phyloP scores from a whole-genome alignment of 495 filamentous ascomycete species.

The Poronia punctata region DNA sequence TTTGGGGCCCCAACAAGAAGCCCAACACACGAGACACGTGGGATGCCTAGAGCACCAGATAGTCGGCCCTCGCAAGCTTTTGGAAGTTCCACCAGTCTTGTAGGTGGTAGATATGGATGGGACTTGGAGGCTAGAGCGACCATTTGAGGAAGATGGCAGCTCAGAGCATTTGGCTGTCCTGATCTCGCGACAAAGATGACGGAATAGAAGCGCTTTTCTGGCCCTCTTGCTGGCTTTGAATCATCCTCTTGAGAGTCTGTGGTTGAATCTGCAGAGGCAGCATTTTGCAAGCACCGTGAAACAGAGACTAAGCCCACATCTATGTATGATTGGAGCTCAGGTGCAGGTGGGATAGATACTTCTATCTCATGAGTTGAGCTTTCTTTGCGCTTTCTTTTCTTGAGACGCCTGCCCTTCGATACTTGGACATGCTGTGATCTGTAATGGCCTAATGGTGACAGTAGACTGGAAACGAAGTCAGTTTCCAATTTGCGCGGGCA shows the following conservation, averaged over 20 bases:
- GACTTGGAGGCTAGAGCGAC: slow-evolving; percentile 43
- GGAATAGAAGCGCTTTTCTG: slow-evolving; percentile 24
- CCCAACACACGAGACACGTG: slow-evolving; percentile 53
- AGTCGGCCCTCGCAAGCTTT: slow-evolving; percentile 45
- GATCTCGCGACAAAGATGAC: slow-evolving; percentile 49
- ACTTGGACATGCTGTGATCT: slow-evolving; percentile 36
- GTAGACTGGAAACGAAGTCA: slow-evolving; percentile 33
- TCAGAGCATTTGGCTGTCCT: slow-evolving; percentile 41
- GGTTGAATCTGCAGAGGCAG: slow-evolving; percentile 17
- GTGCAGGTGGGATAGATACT: slow-evolving; percentile 26
- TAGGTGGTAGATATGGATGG: slow-evolving; percentile 28
- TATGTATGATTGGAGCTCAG: slow-evolving; percentile 44
- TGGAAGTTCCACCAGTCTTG: slow-evolving; percentile 49
- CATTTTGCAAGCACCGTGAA: slow-evolving; percentile 44
- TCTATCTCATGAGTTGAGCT: slow-evolving; percentile 4
- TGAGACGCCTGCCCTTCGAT: slow-evolving; percentile 48
- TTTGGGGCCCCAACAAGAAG: slow-evolving; percentile 42
- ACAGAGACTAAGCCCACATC: slow-evolving; percentile 54
- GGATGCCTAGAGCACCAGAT: slow-evolving; percentile 44
- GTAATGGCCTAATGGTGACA: slow-evolving; percentile 50
- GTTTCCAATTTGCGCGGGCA: too few relatives aligned
- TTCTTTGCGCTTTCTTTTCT: slow-evolving; percentile 38
- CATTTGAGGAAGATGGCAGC: slow-evolving; percentile 56
- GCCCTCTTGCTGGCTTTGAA: neutral
- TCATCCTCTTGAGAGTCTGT: neutral